Conservation (phyloP, 768 basidiomycete genomes). For the Hericium rajendrae region DNA sequence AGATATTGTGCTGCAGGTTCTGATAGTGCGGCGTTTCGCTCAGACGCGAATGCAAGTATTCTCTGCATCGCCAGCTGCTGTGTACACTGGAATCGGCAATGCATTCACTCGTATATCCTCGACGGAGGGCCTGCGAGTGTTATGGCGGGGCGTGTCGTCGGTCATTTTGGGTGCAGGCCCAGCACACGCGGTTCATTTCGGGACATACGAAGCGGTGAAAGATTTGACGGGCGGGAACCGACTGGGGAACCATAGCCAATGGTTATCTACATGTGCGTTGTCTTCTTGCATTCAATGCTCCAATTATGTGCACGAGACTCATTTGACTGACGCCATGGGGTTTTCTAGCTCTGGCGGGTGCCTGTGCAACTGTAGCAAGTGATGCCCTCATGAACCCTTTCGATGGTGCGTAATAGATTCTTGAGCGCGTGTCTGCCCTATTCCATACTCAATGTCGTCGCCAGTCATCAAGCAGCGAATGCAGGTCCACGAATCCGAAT, state of each 20-base stretch:
- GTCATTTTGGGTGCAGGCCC: slow-evolving; percentile 96
- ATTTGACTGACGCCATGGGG: neutral
- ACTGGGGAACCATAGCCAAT: slow-evolving; percentile 57
- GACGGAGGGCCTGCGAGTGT: slow-evolving; percentile 81
- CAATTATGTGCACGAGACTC: neutral
- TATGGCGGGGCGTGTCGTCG: slow-evolving; percentile 95
- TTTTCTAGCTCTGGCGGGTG: slow-evolving; percentile 76
- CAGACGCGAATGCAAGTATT: slow-evolving; percentile 99
- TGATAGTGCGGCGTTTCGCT: neutral
- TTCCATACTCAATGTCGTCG: slow-evolving; percentile 8
- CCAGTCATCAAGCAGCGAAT: slow-evolving; percentile 98
- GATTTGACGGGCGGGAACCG: slow-evolving; percentile 85
- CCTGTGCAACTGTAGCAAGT: slow-evolving; percentile 85
- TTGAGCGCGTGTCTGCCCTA: neutral
- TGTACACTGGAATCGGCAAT: slow-evolving; percentile 85
- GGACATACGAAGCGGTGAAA: slow-evolving; percentile 89
- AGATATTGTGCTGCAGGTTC: too few species aligned
- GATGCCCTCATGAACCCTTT: slow-evolving; percentile 99
- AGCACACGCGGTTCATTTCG: slow-evolving; percentile 97
- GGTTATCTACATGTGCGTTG: slow-evolving; percentile 77
- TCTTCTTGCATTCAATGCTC: neutral
- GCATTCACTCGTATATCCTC: slow-evolving; percentile 88
- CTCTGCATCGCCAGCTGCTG: slow-evolving; percentile 71
- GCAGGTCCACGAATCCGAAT: slow-evolving; percentile 93
- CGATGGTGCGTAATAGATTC: slow-evolving; percentile 57